phyloP scores from a whole-genome alignment of 192 early-diverging fungal species.

The Funneliformis mosseae region DNA sequence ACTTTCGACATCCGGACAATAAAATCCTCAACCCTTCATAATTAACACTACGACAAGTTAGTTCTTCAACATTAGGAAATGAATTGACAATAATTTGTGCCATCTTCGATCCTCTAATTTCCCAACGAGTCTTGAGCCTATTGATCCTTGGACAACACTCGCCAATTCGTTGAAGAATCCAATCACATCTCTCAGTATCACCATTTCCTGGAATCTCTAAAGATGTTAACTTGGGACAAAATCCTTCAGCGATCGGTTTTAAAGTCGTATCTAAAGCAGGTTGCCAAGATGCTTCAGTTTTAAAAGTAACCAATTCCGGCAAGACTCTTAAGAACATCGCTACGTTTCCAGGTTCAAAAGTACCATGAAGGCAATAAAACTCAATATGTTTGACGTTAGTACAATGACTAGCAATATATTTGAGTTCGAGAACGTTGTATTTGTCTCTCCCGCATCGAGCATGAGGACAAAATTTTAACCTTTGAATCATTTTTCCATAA shows the following conservation, averaged over 20 bases:
- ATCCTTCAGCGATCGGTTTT: background rate
- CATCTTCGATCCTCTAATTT: background rate
- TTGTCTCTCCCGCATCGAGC: background rate
- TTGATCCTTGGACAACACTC: background rate
- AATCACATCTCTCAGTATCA: background rate
- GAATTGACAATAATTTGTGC: slow-evolving; percentile 2
- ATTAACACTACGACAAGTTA: slow-evolving; percentile 3
- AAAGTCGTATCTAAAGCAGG: slow-evolving; percentile 6
- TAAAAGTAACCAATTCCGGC: background rate
- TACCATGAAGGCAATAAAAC: slow-evolving; percentile 18
- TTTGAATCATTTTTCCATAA: slow-evolving; percentile 9
- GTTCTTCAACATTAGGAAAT: slow-evolving; percentile 3
- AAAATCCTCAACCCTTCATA: slow-evolving; percentile 3
- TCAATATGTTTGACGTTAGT: slow-evolving; percentile 3
- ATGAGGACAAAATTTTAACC: slow-evolving; percentile 1
- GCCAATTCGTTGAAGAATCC: slow-evolving; percentile 8
- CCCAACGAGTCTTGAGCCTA: background rate
- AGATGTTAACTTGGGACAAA: slow-evolving; percentile 11
- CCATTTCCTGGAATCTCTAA: slow-evolving; percentile 10
- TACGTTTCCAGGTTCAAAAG: background rate
- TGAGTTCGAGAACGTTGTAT: background rate
- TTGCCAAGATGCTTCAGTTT: slow-evolving; percentile 2
- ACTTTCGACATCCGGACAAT: background rate
- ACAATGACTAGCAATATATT: slow-evolving; percentile 14
- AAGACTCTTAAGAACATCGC: background rate